Percentiles rank a stretch among this genome's conserved stretches.
phyloP scores from a whole-genome alignment of 2,329 filamentous ascomycete genomes.

The Basipetospora chlamydospora region DNA sequence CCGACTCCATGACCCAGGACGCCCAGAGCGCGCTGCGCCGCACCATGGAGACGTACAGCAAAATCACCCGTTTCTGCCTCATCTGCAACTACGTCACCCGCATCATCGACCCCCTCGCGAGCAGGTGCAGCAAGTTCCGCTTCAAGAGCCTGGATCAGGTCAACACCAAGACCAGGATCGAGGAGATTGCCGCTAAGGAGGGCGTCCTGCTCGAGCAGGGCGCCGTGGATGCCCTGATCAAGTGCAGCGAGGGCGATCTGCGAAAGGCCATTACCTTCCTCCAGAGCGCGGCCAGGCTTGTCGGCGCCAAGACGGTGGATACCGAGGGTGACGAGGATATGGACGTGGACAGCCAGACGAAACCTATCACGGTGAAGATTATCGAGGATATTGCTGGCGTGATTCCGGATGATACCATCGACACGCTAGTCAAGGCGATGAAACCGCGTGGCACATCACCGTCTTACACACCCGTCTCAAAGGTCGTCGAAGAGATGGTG shows the following conservation, averaged over 20 bases:
- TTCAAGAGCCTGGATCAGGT: slow-evolving; percentile 91
- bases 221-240: slow-evolving; percentile 69
- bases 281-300: slow-evolving; percentile 82
- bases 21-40: slow-evolving; percentile 82
- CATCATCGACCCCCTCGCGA: slow-evolving; percentile 92
- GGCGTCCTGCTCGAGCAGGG: slow-evolving; percentile 62
- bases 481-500: slow-evolving; percentile 76
- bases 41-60: slow-evolving; percentile 97
- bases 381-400: slow-evolving; percentile 95
- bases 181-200: slow-evolving; percentile 71
- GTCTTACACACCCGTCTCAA: slow-evolving; percentile 60
- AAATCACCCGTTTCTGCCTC: slow-evolving; percentile 91
- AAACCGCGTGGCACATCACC: slow-evolving; percentile 50
- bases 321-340: slow-evolving; percentile 44
- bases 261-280: slow-evolving; percentile 92
- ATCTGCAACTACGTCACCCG: slow-evolving; percentile 98
- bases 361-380: slow-evolving; percentile 56
- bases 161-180: slow-evolving; percentile 65
- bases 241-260: slow-evolving; percentile 84
- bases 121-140: slow-evolving; percentile 87
- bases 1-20: slow-evolving; percentile 98
- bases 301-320: slow-evolving; percentile 48
- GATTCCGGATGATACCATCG: slow-evolving; percentile 63
- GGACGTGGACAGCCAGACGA: slow-evolving; percentile 35
- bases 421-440: slow-evolving; percentile 58